Evolutionary conservation across 2,329 filamentous ascomycete genomes (phyloP), one percentile per base, ranked within the genome.

Genomic region (Alternaria viburni): DNA sequence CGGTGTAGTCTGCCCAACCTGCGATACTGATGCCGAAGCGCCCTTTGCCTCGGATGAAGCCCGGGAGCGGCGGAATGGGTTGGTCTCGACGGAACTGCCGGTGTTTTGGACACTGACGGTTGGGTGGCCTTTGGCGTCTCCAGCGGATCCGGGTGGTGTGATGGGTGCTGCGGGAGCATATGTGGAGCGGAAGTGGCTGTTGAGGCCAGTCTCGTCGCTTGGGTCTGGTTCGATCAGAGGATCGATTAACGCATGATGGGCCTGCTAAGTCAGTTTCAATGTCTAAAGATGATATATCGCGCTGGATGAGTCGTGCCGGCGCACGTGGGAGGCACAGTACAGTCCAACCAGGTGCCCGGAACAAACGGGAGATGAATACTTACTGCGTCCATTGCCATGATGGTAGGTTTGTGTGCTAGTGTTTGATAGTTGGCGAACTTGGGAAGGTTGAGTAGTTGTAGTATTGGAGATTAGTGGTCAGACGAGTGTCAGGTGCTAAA

Each of bases 181-280:
- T 9, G 83, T 83, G 51, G 81, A 82, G 59, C 81, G 79, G 72
- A 88, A 86, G 66, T 87, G 87, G 4, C 84, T 83, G 62, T 87
- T 87, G n/a, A 86, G 86, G 49, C 90, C 89, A 51, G 88, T 90
- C 74, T 91, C 88, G 65, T 90, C 86, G 64, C 84, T 87, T 13
- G 90, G 90, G 65, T 91, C 88, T 10, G 89, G 89, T 21, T 85
- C 89, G 70, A 84, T 88, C 65, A 93, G 82, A 67, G 91, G 91
- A 70, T 91, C 89, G 68, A 93, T 86, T 47, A 93, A 83, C 74
- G 90, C 89, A 72, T 87, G 86, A 57, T 85, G 83, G 46, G 90
- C 89, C 90, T 92, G 66, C 11, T 55, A 62, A 45, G 60, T 72
- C 30, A 70, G 64, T 46, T 45, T 52, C 26, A 19, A 21, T 32